Evolutionary conservation across 164 flowering plant genomes (phyloP), one percentile per base, ranked within the genome.

Genomic region (Akebia trifoliata): DNA sequence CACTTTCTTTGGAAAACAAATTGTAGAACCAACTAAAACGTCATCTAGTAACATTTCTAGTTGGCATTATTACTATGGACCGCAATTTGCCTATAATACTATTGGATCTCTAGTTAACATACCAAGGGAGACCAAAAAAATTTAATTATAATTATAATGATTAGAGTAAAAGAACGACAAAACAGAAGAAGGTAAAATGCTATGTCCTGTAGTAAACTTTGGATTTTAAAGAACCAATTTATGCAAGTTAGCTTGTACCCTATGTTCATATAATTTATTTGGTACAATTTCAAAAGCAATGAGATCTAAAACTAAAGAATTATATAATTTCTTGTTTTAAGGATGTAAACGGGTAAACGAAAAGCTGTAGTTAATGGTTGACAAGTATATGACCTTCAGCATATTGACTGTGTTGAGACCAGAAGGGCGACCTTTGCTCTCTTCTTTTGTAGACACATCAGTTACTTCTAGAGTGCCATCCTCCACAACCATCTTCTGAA

Each of bases 391-490:
- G 11, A 86, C 98, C 96, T 92, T 92, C 58, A 92, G 66, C 67
- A 92, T 79, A 72, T 89, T 92, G 61, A 92, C 96, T 1, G 98
- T 92, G 70, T 92, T 92, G 2, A 92, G 91, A 53, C 98, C 98
- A 67, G 80, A 46, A 43, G 96, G 98, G 21, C 96, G 95, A 65
- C 74, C 65, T 78, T 85, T 92, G 70, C 52, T 42, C 67, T 92
- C 98, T 63, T 85, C 87, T 55, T 87, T 87, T 65, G 73, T 76
- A 37, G 83, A 81, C 54, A 81, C 56, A 50, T 76, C 71, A 67
- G 63, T 74, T 42, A 89, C 96, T 79, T 76, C 75, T 44, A 76
- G 56, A 54, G 69, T 59, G 20, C 87, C 89, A 78, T 78, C 89
- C n/a, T 81, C 83, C 59, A 59, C 49, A 29, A 92, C 90, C 57